These are phyloP conservation scores for Kuraishia ogatae DNA, from an alignment of 805 yeast species.

Conservation along the genomic window DNA sequence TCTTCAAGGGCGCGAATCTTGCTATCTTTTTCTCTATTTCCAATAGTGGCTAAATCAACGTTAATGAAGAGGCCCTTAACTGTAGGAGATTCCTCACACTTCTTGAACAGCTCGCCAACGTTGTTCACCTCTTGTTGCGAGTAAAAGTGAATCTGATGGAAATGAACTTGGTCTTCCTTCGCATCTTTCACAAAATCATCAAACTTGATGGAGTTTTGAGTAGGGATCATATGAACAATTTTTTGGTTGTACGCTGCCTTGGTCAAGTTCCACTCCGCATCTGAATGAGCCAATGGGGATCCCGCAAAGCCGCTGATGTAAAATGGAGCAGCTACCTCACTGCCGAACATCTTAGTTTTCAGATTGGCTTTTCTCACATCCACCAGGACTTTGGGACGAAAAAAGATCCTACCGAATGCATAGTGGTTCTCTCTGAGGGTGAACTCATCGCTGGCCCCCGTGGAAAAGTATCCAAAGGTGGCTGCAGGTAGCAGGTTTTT, in stretches of 20 bases:
- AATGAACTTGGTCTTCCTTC: constrained; percentile 52
- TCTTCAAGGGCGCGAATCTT: constrained; percentile 50
- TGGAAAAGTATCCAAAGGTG: constrained; percentile 84
- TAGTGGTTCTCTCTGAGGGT: constrained; percentile 79
- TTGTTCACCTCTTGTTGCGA: constrained; percentile 52
- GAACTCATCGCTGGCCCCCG: constrained; percentile 87
- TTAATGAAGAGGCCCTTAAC: constrained; percentile 75
- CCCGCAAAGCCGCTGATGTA: constrained; percentile 87
- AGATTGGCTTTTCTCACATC: constrained; percentile 62
- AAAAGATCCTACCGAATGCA: constrained; percentile 77
- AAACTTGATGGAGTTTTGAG: constrained; percentile 72
- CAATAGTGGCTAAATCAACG: constrained; percentile 79
- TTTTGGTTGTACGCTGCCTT: constrained; percentile 58
- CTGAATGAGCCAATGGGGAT: constrained; percentile 78
- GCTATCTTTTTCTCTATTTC: constrained; percentile 81
- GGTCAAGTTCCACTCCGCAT: constrained; percentile 77
- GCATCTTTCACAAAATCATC: constrained; percentile 67
- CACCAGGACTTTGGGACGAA: constrained; percentile 71
- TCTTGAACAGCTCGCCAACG: constrained; percentile 43
- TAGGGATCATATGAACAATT: constrained; percentile 77
- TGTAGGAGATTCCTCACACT: constrained; percentile 53
- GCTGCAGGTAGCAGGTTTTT: constrained; percentile 57
- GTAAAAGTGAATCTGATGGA: constrained; percentile 57
- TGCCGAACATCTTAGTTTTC: constrained; percentile 62
- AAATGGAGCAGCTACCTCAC: constrained; percentile 60